Evolutionary conservation across 441 rosid species (phyloP), one percentile per base, ranked within the genome.

Genomic region (Euphorbia schlechtendalii): DNA sequence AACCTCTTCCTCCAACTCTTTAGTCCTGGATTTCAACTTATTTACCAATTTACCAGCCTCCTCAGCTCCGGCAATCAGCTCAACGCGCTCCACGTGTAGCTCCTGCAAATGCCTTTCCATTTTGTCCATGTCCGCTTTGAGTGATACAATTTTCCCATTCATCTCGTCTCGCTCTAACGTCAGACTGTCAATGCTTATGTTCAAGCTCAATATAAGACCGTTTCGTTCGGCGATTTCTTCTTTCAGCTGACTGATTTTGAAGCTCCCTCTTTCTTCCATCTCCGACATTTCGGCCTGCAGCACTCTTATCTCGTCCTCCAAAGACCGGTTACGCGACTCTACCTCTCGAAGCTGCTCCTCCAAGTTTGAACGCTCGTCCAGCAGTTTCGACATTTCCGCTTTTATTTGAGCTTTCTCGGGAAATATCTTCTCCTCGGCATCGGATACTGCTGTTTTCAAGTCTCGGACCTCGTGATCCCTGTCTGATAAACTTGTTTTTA

Each of bases 371-470:
- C 65, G 75, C 59, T 83, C 90, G 61, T 82, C 90, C 52, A 79
- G 54, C 63, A 87, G 67, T 72, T 77, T 87, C 5, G 83, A 74
- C 71, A 87, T 87, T 73, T 90, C 90, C 41, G 86, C 84, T 63
- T 82, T 85, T 24, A 88, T 83, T 72, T 77, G 86, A 34, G 82
- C 78, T 54, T 94, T 94, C 69, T 89, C 99, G 0, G 91, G 87
- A 45, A 81, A 87, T 55, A 90, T 86, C 77, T 87, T 90, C 81
- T 83, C 65, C 79, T 93, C 96, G n/a, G 96, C 92, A 58, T 90
- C 97, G 9, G 96, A 90, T 22, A 89, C 83, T 0, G 87, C 92
- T 9, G 71, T 69, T 76, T 86, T 89, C 72, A 94, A 68, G 1
- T 81, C 82, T 54, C 82, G 72, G 56, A 82, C 69, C 80, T 89